Evolutionary conservation across 2,329 filamentous ascomycete species (phyloP).

Genomic region (Xylaria sp.): DNA sequence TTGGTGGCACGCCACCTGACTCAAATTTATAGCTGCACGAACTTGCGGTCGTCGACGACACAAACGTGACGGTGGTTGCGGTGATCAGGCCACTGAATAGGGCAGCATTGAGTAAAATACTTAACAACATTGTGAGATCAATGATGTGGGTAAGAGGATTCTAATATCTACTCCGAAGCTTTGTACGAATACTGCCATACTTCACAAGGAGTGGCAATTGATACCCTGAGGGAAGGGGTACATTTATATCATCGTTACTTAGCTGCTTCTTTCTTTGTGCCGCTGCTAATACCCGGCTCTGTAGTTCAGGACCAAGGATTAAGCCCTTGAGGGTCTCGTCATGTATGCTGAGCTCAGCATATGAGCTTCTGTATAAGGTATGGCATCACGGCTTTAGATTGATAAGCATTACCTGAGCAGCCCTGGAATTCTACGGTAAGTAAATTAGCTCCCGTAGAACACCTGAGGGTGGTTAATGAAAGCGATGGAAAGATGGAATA

Average conservation of each 20-base stretch:
- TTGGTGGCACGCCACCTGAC: slow-evolving; percentile 17
- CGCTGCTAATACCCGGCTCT: background rate
- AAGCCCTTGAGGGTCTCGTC: background rate
- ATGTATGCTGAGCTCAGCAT: background rate
- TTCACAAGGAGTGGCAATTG: background rate
- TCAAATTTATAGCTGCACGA: slow-evolving; percentile 13
- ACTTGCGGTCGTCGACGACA: slow-evolving; percentile 14
- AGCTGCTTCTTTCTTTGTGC: background rate
- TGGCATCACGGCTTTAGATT: slow-evolving; percentile 9
- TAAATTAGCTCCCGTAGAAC: background rate
- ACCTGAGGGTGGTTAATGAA: background rate
- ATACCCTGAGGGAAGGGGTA: background rate
- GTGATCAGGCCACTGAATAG: slow-evolving; percentile 16
- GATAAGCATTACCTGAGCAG: slow-evolving; percentile 23
- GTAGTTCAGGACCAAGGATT: background rate
- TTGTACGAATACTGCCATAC: background rate
- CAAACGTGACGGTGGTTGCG: slow-evolving; percentile 3
- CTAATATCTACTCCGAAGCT: background rate
- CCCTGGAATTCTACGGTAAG: background rate
- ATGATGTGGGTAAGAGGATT: background rate
- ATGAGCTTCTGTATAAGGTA: slow-evolving; percentile 4
- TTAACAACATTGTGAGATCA: slow-evolving; percentile 17
- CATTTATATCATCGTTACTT: slow-evolving; percentile 2
- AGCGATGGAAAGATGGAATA: slow-evolving; percentile 1
- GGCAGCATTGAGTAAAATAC: slow-evolving; percentile 11